phyloP scores from a whole-genome alignment of 495 filamentous ascomycete species.

The Penicillium ucsense region DNA sequence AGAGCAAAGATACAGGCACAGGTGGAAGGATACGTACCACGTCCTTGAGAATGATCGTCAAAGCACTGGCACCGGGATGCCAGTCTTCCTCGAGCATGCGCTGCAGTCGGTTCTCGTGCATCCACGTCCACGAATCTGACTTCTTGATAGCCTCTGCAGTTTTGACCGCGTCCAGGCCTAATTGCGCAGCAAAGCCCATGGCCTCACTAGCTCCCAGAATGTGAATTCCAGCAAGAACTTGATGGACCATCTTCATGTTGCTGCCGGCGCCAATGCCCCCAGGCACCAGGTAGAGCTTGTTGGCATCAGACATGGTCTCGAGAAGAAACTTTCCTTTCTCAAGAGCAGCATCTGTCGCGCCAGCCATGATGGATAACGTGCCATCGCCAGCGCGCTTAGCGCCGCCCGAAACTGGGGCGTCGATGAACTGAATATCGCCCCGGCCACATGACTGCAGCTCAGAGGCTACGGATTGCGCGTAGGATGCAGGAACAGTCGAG shows the following conservation, averaged over 20 bases:
- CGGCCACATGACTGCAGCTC: constrained; percentile 45
- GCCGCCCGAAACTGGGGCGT: constrained; percentile 72
- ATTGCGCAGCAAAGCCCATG: constrained; percentile 58
- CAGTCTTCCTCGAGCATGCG: constrained; percentile 61
- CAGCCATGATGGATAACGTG: constrained; percentile 73
- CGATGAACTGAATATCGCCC: constrained; percentile 58
- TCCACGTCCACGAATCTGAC: constrained; percentile 63
- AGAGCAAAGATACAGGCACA: background rate
- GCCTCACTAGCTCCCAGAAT: constrained; percentile 65
- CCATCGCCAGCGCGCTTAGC: constrained; percentile 62
- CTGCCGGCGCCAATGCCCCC: constrained; percentile 70
- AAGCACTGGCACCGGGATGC: constrained; percentile 53
- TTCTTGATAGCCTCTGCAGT: constrained; percentile 48
- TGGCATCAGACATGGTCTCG: constrained; percentile 45
- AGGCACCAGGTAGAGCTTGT: constrained; percentile 63
- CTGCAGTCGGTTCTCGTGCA: constrained; percentile 68
- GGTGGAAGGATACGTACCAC: constrained; percentile 30
- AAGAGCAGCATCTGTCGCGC: constrained; percentile 48
- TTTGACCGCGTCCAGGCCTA: constrained; percentile 52
- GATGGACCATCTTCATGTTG: constrained; percentile 83
- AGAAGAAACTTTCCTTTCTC: constrained; percentile 51
- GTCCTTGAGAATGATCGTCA: constrained; percentile 75
- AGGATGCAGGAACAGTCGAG: constrained; percentile 64
- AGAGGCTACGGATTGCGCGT: constrained; percentile 49
- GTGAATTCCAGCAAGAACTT: constrained; percentile 68